Evolutionary conservation across 139 green algal species (phyloP).

Genomic region (Closterium sp.): DNA sequence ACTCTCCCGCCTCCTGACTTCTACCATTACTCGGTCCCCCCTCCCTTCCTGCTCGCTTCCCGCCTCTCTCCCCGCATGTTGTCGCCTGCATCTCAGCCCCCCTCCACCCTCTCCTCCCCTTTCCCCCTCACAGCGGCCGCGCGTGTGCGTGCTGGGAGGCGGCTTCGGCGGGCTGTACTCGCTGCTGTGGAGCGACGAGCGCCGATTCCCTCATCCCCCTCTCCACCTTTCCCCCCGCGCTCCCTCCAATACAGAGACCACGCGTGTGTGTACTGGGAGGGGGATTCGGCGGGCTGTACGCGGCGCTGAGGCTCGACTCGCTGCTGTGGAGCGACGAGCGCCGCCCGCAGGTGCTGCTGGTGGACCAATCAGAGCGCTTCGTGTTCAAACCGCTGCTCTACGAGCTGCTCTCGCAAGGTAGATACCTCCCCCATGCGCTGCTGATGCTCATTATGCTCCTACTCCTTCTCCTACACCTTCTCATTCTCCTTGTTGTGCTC

Average conservation of each 20-base stretch:
- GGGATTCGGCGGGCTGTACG: constrained; percentile 97
- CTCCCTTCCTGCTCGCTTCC: no score
- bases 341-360: constrained; percentile 78
- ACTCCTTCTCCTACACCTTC: no score
- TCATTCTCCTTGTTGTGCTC: no score
- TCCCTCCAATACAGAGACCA: constrained; percentile 44
- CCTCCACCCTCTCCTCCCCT: no score
- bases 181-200: constrained; percentile 86
- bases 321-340: constrained; percentile 88
- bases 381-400: constrained; percentile 99
- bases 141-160: constrained; percentile 76
- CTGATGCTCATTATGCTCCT: no score
- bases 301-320: constrained; percentile 82
- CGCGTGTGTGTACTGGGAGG: constrained; percentile 90
- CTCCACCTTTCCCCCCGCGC: no score
- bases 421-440: background rate
- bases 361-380: constrained; percentile 92
- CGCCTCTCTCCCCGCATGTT: no score
- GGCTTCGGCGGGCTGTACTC: constrained; percentile 95
- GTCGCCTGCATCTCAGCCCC: no score
- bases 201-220: constrained; percentile 38
- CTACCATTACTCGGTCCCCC: no score
- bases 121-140: no score
- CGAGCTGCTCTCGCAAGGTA: constrained; percentile 83
- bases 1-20: no score